Evolutionary conservation across 2,329 filamentous ascomycete species (phyloP).

Genomic region (Colletotrichum abscissum): DNA sequence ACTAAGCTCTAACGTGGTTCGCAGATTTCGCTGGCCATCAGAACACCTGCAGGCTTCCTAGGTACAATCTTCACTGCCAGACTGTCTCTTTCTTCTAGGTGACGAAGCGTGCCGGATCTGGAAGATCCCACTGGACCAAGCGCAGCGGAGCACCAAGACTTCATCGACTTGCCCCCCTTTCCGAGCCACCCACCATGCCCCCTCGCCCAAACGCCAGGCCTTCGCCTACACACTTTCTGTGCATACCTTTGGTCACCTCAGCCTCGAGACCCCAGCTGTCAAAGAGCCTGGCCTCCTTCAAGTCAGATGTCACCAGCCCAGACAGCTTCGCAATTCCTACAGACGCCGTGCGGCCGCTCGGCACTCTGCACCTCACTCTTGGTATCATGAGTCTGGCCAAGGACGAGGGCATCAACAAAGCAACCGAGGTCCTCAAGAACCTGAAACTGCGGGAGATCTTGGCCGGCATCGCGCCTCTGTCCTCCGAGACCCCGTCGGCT

Average conservation of each 20-base stretch:
- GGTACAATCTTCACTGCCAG: background rate
- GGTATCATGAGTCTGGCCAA: slow-evolving; percentile 82
- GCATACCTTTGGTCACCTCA: slow-evolving; percentile 75
- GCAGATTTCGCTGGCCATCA: background rate
- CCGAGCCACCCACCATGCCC: slow-evolving; percentile 45
- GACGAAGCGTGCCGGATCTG: background rate
- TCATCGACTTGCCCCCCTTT: background rate
- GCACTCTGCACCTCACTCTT: slow-evolving; percentile 86
- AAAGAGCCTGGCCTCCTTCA: slow-evolving; percentile 71
- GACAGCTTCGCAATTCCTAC: slow-evolving; percentile 65
- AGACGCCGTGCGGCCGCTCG: slow-evolving; percentile 78
- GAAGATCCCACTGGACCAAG: background rate
- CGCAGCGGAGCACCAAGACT: background rate
- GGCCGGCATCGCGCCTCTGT: slow-evolving; percentile 37
- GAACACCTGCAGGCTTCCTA: background rate
- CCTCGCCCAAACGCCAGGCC: slow-evolving; percentile 48
- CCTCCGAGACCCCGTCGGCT: slow-evolving; percentile 33
- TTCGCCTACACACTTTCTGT: slow-evolving; percentile 79
- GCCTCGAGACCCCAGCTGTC: slow-evolving; percentile 73
- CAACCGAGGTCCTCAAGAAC: slow-evolving; percentile 51
- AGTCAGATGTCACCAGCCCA: slow-evolving; percentile 62
- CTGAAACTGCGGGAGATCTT: slow-evolving; percentile 55
- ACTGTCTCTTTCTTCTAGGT: background rate
- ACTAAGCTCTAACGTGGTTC: background rate
- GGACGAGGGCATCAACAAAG: slow-evolving; percentile 55